Base-by-base conservation (phyloP, 2,329 filamentous ascomycete species). In the Alternaria metachromatica region DNA sequence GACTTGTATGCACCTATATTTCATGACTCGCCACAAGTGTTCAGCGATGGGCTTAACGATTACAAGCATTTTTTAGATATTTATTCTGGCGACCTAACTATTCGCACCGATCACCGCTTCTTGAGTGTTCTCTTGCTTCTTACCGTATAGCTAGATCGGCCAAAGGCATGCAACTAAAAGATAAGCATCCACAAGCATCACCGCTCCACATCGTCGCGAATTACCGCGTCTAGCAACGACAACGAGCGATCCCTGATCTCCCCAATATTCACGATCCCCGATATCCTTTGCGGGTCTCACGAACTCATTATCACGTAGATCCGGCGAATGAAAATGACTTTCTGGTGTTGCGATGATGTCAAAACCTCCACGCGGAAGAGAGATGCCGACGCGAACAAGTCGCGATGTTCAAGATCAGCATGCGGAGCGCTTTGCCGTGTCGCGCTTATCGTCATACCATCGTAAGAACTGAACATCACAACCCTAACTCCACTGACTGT, bases 131-230 rank as follows among this genome's bases (percentile, higher is more conserved):
- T n/a, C n/a, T n/a, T n/a, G n/a, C n/a, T 9, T 12, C 11, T 30
- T 30, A 12, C 1, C 6, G 5, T 30, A 6, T 30, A 12, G 11
- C 28, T 12, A 12, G 4, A n/a, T n/a, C 15, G 13, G n/a, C 15
- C 2, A 3, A 0, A 2, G 15, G 5, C 15, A 37, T 37, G 15
- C 1, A 9, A 0, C 2, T 9, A 5, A 0, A 1, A n/a, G 15
- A 41, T 41, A 41, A 41, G 37, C 37, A 0, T 11, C 9, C 1
- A 8, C n/a, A 18, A 41, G 37, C 37, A 41, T 1, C 37, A 41
- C 5, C 9, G n/a, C 37, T 18, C 37, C 37, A 41, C 37, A 18
- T 41, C 37, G 37, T 6, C 9, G 37, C 37, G 37, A 18, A 41
- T n/a, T 41, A 11, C 37, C n/a, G n/a, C 2, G 18, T 2, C 2